A percentile compares a stretch with the other conserved stretches of the same genome.
These are phyloP conservation scores for Yarrowia yakushimensis DNA, from an alignment of 805 yeast species.

Conservation along the genomic window DNA sequence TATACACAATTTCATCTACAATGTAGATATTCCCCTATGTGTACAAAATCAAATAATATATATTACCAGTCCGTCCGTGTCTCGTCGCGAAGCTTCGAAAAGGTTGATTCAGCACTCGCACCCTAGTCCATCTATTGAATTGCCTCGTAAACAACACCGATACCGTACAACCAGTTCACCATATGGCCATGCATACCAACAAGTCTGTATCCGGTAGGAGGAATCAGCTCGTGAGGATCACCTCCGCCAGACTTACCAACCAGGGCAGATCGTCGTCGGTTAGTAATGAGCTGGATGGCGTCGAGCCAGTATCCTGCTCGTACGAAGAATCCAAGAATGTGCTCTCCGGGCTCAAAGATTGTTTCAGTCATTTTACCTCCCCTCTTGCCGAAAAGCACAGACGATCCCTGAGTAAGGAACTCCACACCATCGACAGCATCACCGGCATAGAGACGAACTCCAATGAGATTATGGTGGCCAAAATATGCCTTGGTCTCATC, in stretches of 20 bases:
- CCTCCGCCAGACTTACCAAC: conserved; percentile 73
- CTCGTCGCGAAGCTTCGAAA: no score
- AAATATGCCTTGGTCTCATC: conserved; percentile 36
- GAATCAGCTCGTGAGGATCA: conserved; percentile 51
- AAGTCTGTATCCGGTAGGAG: conserved; percentile 60
- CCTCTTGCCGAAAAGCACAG: conserved; percentile 38
- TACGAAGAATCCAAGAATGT: conserved; percentile 55
- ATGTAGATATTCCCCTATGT: no score
- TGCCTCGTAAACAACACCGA: conserved; percentile 58
- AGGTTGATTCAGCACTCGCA: no score
- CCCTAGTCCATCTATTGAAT: neutral
- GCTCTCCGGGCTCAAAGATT: conserved; percentile 54
- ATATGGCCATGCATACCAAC: conserved; percentile 71
- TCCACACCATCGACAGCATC: conserved; percentile 78
- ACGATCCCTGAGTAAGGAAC: conserved; percentile 41
- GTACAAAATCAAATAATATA: neutral
- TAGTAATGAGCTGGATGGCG: conserved; percentile 70
- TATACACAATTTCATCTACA: no score
- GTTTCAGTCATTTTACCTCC: conserved; percentile 48
- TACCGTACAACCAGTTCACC: conserved; percentile 68
- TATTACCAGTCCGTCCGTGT: no score
- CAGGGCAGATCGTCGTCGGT: conserved; percentile 42
- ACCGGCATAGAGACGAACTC: conserved; percentile 68
- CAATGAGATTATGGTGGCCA: conserved; percentile 39
- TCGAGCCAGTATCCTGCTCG: conserved; percentile 89